Evolutionary conservation across 352 stramenopile genomes (phyloP), one percentile per base, ranked within the genome.

Genomic region (Peronospora destructor): DNA sequence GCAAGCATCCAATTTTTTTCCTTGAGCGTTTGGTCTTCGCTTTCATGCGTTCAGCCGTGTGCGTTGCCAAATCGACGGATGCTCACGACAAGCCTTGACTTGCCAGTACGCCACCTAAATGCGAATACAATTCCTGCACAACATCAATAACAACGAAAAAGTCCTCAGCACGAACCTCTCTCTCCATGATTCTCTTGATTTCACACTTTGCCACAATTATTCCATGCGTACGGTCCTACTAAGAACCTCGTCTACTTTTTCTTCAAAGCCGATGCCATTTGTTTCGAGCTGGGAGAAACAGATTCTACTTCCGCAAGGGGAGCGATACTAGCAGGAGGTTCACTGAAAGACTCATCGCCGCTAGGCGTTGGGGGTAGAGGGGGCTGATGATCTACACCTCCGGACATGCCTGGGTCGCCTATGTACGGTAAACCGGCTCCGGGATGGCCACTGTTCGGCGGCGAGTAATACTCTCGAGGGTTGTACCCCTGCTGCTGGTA

Each of bases 401-500:
- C 63, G 45, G 55, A 53, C 46, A 56, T 62, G 29, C 53, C 45
- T 30, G 53, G 45, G 10, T 45, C 53, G 30, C 51, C 61, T 16
- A 60, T 37, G 21, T 74, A 76, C 33, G 68, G 62, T 56, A 71
- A 60, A 10, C 55, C 55, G 13, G 54, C 56, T 69, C 53, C 64
- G 28, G 58, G 53, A 30, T 68, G 67, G 6, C 69, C 72, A 49
- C 59, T 48, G 23, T 57, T 65, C 8, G 71, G 66, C 7, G 61
- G 53, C 39, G 84, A 87, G 38, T 82, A 87, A 45, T 84, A 85
- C 13, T 66, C 71, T 23, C 67, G 71, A 17, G 52, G 55, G 49
- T 81, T 83, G 67, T 85, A 88, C 37, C 56, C 56, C 26, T 79
- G 74, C 61, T 83, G 73, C 32, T 76, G 69, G 44, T 78, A 70